Conservation (phyloP, 768 basidiomycete species). For the Suillus weaverae region DNA sequence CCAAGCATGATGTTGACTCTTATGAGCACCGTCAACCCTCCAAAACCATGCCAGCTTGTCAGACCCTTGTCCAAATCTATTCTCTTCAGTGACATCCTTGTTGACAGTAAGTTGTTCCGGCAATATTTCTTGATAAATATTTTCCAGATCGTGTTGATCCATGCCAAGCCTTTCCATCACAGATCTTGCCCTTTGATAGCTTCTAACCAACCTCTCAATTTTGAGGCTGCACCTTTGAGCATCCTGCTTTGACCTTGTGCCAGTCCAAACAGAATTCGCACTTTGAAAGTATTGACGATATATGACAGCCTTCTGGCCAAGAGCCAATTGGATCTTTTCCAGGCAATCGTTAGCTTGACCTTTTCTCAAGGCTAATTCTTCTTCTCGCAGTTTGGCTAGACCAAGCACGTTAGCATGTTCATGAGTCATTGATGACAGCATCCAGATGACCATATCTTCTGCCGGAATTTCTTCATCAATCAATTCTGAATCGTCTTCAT, state of each 20-base stretch:
- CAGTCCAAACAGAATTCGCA: conserved; percentile 1
- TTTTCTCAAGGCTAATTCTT: conserved; percentile 7
- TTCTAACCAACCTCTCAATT: neutral
- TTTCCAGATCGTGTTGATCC: neutral
- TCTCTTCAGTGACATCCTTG: conserved; percentile 14
- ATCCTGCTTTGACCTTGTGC: conserved; percentile 8
- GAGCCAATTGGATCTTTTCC: conserved; percentile 3
- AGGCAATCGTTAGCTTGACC: conserved; percentile 12
- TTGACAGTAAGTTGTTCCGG: conserved; percentile 3
- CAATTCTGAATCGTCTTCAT: neutral
- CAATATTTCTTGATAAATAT: conserved; percentile 5
- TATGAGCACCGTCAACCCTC: neutral
- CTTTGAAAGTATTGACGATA: conserved; percentile 9
- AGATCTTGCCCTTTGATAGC: conserved; percentile 4
- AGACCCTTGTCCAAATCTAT: conserved; percentile 10
- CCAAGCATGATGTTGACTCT: neutral
- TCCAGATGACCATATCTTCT: neutral
- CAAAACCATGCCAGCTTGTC: conserved; percentile 11
- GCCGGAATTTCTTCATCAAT: neutral
- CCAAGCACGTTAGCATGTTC: neutral
- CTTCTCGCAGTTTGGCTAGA: neutral
- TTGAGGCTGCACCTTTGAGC: neutral
- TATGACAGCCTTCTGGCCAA: conserved; percentile 12
- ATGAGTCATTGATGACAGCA: neutral
- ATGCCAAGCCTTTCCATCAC: neutral